These are phyloP conservation scores for Aspergillus carbonarius DNA, from an alignment of 2,329 filamentous ascomycete species.

Conservation along the genomic window DNA sequence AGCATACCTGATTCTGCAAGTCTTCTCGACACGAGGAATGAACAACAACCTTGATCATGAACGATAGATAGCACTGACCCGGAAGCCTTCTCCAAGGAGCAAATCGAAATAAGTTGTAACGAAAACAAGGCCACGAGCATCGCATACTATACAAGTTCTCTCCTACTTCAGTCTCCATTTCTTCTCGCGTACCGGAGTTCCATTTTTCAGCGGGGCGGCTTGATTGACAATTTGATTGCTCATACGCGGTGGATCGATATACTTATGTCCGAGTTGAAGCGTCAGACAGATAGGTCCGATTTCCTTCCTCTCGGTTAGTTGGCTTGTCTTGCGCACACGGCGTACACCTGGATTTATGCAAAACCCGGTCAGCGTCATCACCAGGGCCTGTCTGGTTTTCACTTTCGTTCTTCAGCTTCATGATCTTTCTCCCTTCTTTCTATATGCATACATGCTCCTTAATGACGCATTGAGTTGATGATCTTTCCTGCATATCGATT, in stretches of 20 bases:
- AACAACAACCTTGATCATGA: conserved; percentile 27
- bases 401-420: conserved; percentile 13
- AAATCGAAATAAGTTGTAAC: conserved; percentile 18
- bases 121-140: conserved; percentile 16
- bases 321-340: conserved; percentile 7
- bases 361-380: conserved; percentile 5
- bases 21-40: conserved; percentile 22
- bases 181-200: neutral
- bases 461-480: conserved; percentile 18
- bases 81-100: conserved; percentile 15
- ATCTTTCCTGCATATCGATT: conserved; percentile 13
- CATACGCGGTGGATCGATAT: conserved; percentile 11
- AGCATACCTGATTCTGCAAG: conserved; percentile 8
- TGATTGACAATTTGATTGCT: conserved; percentile 14
- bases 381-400: conserved; percentile 10
- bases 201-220: conserved; percentile 4
- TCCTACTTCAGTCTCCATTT: conserved; percentile 1
- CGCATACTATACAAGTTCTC: conserved; percentile 10
- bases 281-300: conserved; percentile 15
- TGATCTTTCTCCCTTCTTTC: neutral
- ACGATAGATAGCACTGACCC: conserved; percentile 34
- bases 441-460: neutral
- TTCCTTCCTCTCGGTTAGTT: conserved; percentile 12
- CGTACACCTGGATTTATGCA: neutral
- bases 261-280: conserved; percentile 3